Base-by-base conservation (phyloP, 148 eudicot genomes). In the Limonium bicolor region DNA sequence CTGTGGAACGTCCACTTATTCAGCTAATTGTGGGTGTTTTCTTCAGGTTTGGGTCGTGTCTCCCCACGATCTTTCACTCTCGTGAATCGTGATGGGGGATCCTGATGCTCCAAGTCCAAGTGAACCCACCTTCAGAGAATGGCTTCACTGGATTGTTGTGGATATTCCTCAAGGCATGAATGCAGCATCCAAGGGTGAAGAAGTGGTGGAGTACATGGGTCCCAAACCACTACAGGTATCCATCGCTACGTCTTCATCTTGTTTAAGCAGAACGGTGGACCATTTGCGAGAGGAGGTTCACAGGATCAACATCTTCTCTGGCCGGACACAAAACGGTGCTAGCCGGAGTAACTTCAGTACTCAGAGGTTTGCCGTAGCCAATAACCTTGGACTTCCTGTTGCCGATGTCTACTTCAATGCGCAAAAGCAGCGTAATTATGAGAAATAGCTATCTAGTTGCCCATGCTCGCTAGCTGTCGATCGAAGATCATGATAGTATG, bases 91-190 rank as follows among this genome's bases (percentile, higher is more conserved):
- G 15, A 72, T 72, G 78, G 56, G 45, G 39, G 78, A 72, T 39
- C 73, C 78, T 11, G 78, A 72, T 59, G 78, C 78, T 38, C 78
- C 78, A 22, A 68, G 70, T 53, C 78, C 78, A 1, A 72, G 67
- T 33, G 70, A 72, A 13, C 78, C 78, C 13, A 53, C 40, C 7
- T 22, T 60, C 14, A 44, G 60, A 36, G 78, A 72, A 51, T 72
- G 64, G 64, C 61, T 72, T 11, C 73, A 72, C 27, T 72, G 78
- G 78, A 67, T 56, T 13, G 62, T 63, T 3, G 61, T 45, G 12
- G 68, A 63, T 38, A 63, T 63, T 50, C 68, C 68, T 1, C 41
- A 43, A 44, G 68, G 68, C 31, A 44, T 56, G 62, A 62, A 63
- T 38, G 62, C 58, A 6, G 8, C 12, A 9, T 43, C 27, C 56